phyloP scores from a whole-genome alignment of 495 filamentous ascomycete species.

The Penicillium angulare region DNA sequence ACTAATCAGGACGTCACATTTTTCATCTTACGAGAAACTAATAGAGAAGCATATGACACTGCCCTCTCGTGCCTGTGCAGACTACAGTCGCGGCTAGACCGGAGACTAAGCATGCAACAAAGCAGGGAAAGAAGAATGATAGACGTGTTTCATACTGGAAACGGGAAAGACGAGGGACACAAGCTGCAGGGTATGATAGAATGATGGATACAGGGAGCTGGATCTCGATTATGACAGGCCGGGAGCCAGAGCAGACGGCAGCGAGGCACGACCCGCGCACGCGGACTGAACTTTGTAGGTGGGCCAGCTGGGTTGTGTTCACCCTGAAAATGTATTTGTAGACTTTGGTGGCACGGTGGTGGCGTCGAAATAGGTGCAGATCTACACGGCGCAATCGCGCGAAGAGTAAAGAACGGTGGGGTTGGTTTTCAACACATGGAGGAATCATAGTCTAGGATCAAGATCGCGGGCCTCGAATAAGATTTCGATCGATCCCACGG shows the following conservation, averaged over 20 bases:
- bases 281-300: slow-evolving; percentile 16
- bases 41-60: slow-evolving; percentile 11
- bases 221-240: slow-evolving; percentile 1
- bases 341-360: slow-evolving; percentile 1
- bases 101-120: slow-evolving; percentile 1
- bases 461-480: slow-evolving; percentile 4
- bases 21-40: not conserved
- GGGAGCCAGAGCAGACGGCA: no score
- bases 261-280: slow-evolving; percentile 16
- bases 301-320: slow-evolving; percentile 1
- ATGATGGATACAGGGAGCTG: slow-evolving; percentile 3
- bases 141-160: slow-evolving; percentile 14
- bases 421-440: not conserved
- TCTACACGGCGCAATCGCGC: slow-evolving; percentile 19
- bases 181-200: slow-evolving; percentile 22
- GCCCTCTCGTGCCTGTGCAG: slow-evolving; percentile 4
- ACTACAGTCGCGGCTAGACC: slow-evolving; percentile 4
- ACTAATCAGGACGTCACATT: not conserved
- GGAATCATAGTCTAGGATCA: slow-evolving; percentile 18
- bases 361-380: slow-evolving; percentile 15
- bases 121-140: slow-evolving; percentile 13
- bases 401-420: slow-evolving; percentile 25
- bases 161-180: slow-evolving; percentile 7
- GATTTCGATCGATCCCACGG: slow-evolving; percentile 13
- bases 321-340: slow-evolving; percentile 6